A percentile compares a stretch with the other conserved stretches of the same genome.
phyloP scores from a whole-genome alignment of 441 rosid species.

The Erysimum pusillum region DNA sequence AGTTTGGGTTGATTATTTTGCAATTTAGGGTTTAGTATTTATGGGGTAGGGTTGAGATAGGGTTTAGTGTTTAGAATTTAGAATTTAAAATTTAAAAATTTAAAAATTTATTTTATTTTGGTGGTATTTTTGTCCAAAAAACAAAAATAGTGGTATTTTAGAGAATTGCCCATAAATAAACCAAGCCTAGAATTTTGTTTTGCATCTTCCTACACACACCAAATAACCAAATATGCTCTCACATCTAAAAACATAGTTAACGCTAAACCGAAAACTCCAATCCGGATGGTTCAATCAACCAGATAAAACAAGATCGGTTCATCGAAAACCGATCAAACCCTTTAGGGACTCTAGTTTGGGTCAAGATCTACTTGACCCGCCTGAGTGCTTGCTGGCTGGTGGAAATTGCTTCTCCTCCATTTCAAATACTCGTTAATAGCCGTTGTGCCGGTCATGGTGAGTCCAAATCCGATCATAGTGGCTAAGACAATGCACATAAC shows the following conservation, averaged over 20 bases:
- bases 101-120: too few relatives aligned
- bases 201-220: neutral
- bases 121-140: too few relatives aligned
- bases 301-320: neutral
- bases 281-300: neutral
- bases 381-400: conserved; percentile 38
- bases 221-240: neutral
- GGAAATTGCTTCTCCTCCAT: conserved; percentile 64
- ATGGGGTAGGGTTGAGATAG: too few relatives aligned
- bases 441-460: conserved; percentile 76
- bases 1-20: too few relatives aligned
- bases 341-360: conserved; percentile 15
- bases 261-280: conserved; percentile 7
- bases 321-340: conserved; percentile 3
- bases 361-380: conserved; percentile 9
- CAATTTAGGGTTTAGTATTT: too few relatives aligned
- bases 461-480: conserved; percentile 80
- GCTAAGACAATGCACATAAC: conserved; percentile 79
- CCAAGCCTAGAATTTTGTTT: neutral
- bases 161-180: too few relatives aligned
- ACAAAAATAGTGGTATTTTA: too few relatives aligned
- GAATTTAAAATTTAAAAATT: too few relatives aligned
- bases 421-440: conserved; percentile 64
- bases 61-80: too few relatives aligned
- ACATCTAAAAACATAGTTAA: neutral